Evolutionary conservation across 129 eudicot species (phyloP).

Genomic region (Chrysanthemum makinoi): DNA sequence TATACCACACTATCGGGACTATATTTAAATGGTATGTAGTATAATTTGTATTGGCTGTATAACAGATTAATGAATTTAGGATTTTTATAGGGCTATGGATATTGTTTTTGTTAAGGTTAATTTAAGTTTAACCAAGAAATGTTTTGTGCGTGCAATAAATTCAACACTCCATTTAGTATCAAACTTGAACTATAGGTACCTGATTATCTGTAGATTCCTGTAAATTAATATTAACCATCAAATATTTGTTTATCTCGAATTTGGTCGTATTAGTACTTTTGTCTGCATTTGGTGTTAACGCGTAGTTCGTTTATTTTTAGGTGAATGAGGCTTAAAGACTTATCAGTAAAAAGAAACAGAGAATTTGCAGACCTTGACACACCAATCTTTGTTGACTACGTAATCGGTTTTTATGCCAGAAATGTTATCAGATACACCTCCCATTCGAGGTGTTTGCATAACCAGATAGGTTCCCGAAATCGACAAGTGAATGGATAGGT

Average conservation of each 20-base stretch:
- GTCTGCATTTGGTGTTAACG: conserved; percentile 9
- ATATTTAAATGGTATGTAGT: background rate
- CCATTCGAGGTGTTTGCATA: conserved; percentile 3
- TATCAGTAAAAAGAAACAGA: conserved; percentile 35
- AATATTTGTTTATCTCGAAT: background rate
- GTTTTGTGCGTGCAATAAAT: background rate
- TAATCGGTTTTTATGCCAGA: conserved; percentile 43
- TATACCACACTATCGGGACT: no score
- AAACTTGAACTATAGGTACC: no score
- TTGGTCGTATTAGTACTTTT: background rate
- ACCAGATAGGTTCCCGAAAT: conserved; percentile 5
- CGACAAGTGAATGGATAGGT: conserved; percentile 64
- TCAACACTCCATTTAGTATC: background rate
- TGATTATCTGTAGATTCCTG: no score
- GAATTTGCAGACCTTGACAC: conserved; percentile 23
- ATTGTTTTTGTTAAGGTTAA: conserved; percentile 7
- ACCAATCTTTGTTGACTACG: conserved; percentile 24
- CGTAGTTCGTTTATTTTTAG: conserved; percentile 31
- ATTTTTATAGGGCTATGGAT: background rate
- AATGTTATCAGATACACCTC: conserved; percentile 34
- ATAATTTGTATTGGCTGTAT: conserved; percentile 9
- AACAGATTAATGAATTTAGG: conserved; percentile 5
- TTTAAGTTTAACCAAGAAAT: background rate
- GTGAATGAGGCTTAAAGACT: conserved; percentile 54
- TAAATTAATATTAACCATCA: background rate